These are phyloP conservation scores for Poa annua DNA, from an alignment of 176 grass and related monocot species.

Conservation along the genomic window DNA sequence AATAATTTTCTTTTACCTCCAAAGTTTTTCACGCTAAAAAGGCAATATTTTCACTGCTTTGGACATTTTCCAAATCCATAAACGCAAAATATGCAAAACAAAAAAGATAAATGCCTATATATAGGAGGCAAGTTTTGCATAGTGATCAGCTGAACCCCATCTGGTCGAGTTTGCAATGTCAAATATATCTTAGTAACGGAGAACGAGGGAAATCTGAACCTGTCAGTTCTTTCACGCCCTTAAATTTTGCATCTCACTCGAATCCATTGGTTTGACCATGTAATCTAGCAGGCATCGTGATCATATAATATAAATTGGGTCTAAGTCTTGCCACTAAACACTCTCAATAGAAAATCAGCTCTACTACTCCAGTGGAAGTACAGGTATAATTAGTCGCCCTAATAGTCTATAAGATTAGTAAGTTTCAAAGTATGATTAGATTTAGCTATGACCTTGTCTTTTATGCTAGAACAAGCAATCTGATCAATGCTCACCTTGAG, in stretches of 20 bases:
- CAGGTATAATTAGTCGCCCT: too few species aligned
- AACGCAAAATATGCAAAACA: not conserved
- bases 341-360: too few species aligned
- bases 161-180: not conserved
- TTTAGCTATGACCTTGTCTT: too few species aligned
- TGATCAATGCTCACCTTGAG: too few species aligned
- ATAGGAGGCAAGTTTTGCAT: not conserved
- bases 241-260: conserved; percentile 22
- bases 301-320: not conserved
- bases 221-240: not conserved
- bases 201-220: not conserved
- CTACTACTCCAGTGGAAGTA: too few species aligned
- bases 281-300: conserved; percentile 20
- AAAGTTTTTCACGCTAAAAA: too few species aligned
- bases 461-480: too few species aligned
- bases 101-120: too few species aligned
- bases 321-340: too few species aligned
- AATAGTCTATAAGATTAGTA: too few species aligned
- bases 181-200: not conserved
- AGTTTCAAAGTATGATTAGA: too few species aligned
- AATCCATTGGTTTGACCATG: conserved; percentile 44
- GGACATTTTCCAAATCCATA: not conserved
- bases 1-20: too few species aligned
- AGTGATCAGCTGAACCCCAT: conserved; percentile 21
- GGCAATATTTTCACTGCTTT: not conserved